A percentile compares a stretch with the other conserved stretches of the same genome.
These are phyloP conservation scores for Agaricales sp. DNA, from an alignment of 1,284 basidiomycete species.

Conservation along the genomic window DNA sequence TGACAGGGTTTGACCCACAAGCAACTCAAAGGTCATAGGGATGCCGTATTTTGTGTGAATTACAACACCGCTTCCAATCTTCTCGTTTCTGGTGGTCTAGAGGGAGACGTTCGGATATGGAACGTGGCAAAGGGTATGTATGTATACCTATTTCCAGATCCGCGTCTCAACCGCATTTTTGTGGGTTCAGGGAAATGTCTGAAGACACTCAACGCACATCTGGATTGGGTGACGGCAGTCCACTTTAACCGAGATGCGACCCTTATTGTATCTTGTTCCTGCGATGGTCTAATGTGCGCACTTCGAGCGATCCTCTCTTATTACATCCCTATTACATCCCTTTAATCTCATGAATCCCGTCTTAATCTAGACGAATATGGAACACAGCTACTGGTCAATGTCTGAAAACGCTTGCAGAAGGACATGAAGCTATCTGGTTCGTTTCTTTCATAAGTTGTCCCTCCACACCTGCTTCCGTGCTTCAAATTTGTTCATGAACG, in stretches of 20 bases:
- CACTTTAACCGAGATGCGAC: constrained; percentile 91
- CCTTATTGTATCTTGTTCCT: constrained; percentile 82
- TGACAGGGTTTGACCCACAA: constrained; percentile 57
- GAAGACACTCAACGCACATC: constrained; percentile 82
- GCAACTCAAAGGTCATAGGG: constrained; percentile 72
- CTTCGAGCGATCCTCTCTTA: constrained; percentile 5
- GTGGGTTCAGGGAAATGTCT: constrained; percentile 55
- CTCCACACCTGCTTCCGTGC: constrained; percentile 5
- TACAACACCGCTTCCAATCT: constrained; percentile 84
- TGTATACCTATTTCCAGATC: background rate
- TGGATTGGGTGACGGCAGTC: constrained; percentile 91
- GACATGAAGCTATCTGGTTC: constrained; percentile 79
- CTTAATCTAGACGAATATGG: constrained; percentile 77
- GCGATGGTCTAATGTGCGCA: constrained; percentile 88
- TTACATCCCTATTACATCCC: background rate
- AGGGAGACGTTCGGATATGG: constrained; percentile 91
- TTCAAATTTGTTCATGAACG: constrained; percentile 6
- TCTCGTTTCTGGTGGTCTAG: constrained; percentile 86
- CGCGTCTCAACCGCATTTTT: constrained; percentile 1
- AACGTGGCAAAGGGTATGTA: constrained; percentile 65
- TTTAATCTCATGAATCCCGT: constrained; percentile 5
- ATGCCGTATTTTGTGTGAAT: constrained; percentile 86
- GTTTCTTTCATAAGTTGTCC: background rate
- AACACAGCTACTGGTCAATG: constrained; percentile 89
- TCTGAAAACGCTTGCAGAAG: constrained; percentile 91